These are phyloP conservation scores for Stereocaulon alpinum DNA, from an alignment of 495 filamentous ascomycete species.

Conservation along the genomic window DNA sequence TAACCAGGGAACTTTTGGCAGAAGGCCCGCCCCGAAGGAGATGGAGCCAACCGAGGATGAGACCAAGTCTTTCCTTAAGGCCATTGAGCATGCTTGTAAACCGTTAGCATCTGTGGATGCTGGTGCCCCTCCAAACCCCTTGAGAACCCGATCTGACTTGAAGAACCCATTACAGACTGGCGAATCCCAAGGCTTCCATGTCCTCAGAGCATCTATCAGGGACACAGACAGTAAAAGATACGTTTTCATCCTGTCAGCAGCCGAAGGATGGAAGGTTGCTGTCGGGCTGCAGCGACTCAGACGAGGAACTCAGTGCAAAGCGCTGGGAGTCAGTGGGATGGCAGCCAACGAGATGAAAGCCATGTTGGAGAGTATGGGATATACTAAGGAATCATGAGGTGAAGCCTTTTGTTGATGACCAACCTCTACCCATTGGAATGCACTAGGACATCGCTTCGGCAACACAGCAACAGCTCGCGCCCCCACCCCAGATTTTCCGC, in stretches of 20 bases:
- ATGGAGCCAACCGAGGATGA: conserved; percentile 44
- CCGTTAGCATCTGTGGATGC: conserved; percentile 43
- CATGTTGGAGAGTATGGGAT: conserved; percentile 54
- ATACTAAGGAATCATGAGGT: conserved; percentile 27
- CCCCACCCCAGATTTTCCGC: neutral
- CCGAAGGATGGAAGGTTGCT: conserved; percentile 89
- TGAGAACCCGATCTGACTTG: conserved; percentile 22
- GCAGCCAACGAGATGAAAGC: conserved; percentile 47
- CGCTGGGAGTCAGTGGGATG: conserved; percentile 55
- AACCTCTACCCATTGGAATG: conserved; percentile 18
- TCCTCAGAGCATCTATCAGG: conserved; percentile 70
- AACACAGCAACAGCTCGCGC: neutral
- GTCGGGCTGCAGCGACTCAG: conserved; percentile 66
- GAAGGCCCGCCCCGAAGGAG: conserved; percentile 33
- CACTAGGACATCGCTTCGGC: neutral
- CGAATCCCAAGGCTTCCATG: conserved; percentile 54
- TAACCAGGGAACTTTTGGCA: conserved; percentile 29
- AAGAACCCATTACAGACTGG: conserved; percentile 37
- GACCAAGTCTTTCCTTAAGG: conserved; percentile 48
- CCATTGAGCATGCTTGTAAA: conserved; percentile 51
- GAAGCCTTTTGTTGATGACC: neutral
- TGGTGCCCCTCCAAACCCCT: conserved; percentile 25
- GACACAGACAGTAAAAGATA: conserved; percentile 78
- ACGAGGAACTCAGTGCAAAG: conserved; percentile 56
- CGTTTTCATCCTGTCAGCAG: conserved; percentile 70